Base-by-base conservation (phyloP, 495 filamentous ascomycete species). In the Margaritispora aquatica region DNA sequence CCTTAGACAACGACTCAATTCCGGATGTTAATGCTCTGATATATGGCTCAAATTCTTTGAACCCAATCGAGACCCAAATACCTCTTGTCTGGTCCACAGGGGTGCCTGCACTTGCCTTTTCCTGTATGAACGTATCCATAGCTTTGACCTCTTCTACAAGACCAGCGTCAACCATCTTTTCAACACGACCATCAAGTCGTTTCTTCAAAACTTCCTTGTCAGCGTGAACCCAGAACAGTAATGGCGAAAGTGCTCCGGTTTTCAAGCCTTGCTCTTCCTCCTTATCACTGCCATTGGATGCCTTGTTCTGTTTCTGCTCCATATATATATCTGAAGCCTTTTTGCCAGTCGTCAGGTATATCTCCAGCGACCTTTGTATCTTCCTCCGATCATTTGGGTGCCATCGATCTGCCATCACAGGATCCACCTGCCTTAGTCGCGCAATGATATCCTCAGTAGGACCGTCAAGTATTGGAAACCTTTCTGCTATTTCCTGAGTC, bases 1-100 rank as follows among this genome's bases (percentile, higher is more conserved):
- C 59, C 0, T 62, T 60, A 53, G 76, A 68, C 1, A 83, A 65
- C 24, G 67, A 70, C 1, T 55, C 50, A 0, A 65, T 61, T 1
- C 64, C 73, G 10, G 74, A 60, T 41, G 72, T 62, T 24, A 84
- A 60, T 7, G 84, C 81, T 2, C 74, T 59, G 21, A 92, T 74
- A 60, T 89, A 96, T 0, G 80, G 77, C 52, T 87, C 77, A 69
- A 96, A 84, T 69, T 99, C 90, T 66, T 94, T 96, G 70, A 90
- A 96, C 0, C 95, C 95, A 63, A 99, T 97, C 11, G 92, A 93
- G 52, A 94, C 85, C 90, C 92, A 97, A 15, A 97, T 94, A 2
- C 95, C 95, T 26, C 84, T 81, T 0, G 81, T 86, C 51, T 79
- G 75, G 63, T 97, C 89, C 21, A 94, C 72, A 4, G 63, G 61